A percentile compares a stretch with the other conserved stretches of the same genome.
These are phyloP conservation scores for Trichoderma cornu-damae DNA, from an alignment of 2,329 filamentous ascomycete species.

Conservation along the genomic window DNA sequence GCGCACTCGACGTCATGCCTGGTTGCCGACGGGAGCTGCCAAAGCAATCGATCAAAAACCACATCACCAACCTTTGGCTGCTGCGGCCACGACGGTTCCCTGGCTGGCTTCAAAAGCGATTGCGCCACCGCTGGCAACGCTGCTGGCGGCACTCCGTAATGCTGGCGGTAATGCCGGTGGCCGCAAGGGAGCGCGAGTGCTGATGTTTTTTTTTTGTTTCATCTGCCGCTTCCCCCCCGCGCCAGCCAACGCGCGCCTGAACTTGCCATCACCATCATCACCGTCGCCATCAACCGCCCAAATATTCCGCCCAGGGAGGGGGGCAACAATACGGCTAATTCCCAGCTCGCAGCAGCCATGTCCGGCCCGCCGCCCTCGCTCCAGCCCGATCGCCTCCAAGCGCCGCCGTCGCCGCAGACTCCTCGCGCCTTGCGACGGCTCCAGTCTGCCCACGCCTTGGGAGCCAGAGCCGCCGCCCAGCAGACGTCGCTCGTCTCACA, in stretches of 20 bases:
- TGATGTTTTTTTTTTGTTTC: too few relatives aligned
- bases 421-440: slow-evolving; percentile 66
- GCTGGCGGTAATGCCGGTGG: neutral
- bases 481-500: slow-evolving; percentile 56
- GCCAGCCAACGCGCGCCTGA: neutral
- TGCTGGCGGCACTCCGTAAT: too few relatives aligned
- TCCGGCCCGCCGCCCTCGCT: neutral
- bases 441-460: slow-evolving; percentile 68
- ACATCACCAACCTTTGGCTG: neutral
- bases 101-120: neutral
- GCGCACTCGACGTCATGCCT: neutral
- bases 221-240: neutral
- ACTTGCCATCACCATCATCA: neutral
- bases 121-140: neutral
- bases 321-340: neutral
- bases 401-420: slow-evolving; percentile 57
- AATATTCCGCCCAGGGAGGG: neutral
- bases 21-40: neutral
- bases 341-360: neutral
- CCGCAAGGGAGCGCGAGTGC: too few relatives aligned
- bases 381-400: slow-evolving; percentile 9
- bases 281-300: neutral
- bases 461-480: slow-evolving; percentile 46
- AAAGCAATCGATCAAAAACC: neutral
- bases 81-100: neutral